Base-by-base conservation (phyloP, 2,329 filamentous ascomycete genomes). In the Cladophialophora exuberans region DNA sequence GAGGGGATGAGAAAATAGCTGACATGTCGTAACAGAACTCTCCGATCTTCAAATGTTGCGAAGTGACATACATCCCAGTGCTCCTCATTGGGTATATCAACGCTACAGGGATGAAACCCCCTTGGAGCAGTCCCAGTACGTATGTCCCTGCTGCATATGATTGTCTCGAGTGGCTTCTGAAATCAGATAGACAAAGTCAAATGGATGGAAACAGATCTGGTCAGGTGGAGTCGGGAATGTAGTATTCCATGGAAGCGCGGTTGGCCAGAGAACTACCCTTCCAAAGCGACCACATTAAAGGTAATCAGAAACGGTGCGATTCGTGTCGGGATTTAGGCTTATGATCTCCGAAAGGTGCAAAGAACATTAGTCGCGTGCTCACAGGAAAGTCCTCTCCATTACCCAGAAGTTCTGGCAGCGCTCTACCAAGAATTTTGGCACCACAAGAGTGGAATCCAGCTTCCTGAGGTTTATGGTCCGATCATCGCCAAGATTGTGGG, bases 11-110 rank as follows among this genome's bases (percentile, higher is more conserved):
- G n/a, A n/a, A n/a, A n/a, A n/a, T n/a, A 6, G 23, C 42, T 28
- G 13, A 28, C 25, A 36, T 35, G 9, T 30, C 38, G 4, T 25
- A 10, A 43, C 38, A 85, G 81, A 76, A 82, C 59, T 82, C 80
- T 11, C 73, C 79, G 1, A 70, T 76, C 4, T 85, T 85, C 69
- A 73, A 77, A 53, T 67, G 75, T 62, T 79, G 78, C 67, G 75
- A 84, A 3, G 70, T 83, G 31, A 79, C 70, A n/a, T 84, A 82
- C 63, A 68, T 83, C 7, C 83, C 83, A 4, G 79, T 86, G 47
- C 77, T 85, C 44, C 72, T 85, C 0, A 81, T 81, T 3, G 83
- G 82, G 0, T 67, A 85, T 49, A 83, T 86, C 77, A 78, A 83
- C 48, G 68, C 70, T 0, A 80, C 77, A 63, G 75, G 73, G 15